These are phyloP conservation scores for Decorospora gaudefroyi DNA, from an alignment of 2,329 filamentous ascomycete species.

Conservation along the genomic window DNA sequence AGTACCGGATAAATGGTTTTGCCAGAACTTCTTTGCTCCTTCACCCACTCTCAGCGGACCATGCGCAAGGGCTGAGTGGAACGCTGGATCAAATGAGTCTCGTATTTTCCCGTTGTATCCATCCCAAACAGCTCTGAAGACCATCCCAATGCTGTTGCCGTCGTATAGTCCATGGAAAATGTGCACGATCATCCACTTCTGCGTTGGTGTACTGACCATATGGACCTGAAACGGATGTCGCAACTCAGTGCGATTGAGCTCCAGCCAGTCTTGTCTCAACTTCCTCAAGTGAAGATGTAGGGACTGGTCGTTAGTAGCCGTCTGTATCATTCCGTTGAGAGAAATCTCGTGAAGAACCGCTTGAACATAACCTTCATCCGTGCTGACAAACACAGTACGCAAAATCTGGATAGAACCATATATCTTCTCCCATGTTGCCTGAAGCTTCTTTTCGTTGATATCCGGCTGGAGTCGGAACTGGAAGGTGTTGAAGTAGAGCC, in stretches of 20 bases:
- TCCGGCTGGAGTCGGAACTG: conserved; percentile 58
- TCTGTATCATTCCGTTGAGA: conserved; percentile 19
- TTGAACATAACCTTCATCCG: conserved; percentile 76
- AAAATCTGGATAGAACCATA: conserved; percentile 65
- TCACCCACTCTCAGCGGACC: conserved; percentile 64
- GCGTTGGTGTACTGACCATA: conserved; percentile 43
- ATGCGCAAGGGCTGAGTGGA: conserved; percentile 68
- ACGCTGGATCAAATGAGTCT: conserved; percentile 56
- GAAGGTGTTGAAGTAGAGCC: conserved; percentile 80
- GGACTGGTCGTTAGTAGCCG: conserved; percentile 31
- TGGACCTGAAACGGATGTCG: conserved; percentile 59
- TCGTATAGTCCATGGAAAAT: conserved; percentile 91
- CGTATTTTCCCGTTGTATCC: conserved; percentile 53
- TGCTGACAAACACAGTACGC: conserved; percentile 72
- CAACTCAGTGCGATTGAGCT: conserved; percentile 56
- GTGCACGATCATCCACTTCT: conserved; percentile 60
- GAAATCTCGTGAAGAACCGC: conserved; percentile 60
- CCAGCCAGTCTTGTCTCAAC: conserved; percentile 58
- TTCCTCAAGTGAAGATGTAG: conserved; percentile 38
- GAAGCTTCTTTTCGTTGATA: conserved; percentile 57
- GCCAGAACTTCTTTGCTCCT: conserved; percentile 70
- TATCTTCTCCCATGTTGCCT: conserved; percentile 62
- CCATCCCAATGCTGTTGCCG: conserved; percentile 72
- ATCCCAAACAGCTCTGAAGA: conserved; percentile 63
- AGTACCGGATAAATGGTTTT: conserved; percentile 55